These are phyloP conservation scores for Corylus americana DNA, from an alignment of 306 rosid genomes.

Conservation along the genomic window DNA sequence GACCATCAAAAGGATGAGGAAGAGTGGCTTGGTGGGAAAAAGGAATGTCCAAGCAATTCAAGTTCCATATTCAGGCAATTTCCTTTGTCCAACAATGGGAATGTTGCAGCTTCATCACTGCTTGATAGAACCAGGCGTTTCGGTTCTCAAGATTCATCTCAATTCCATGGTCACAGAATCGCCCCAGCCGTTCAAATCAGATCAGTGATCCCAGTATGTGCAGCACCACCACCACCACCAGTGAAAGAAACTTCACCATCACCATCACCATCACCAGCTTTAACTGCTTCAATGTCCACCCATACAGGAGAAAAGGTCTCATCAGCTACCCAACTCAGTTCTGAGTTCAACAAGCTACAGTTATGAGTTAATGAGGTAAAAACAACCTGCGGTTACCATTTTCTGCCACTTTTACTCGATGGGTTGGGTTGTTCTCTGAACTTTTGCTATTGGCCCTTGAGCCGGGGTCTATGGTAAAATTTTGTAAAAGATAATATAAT, in stretches of 20 bases:
- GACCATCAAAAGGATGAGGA: conserved; percentile 38
- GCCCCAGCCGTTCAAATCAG: conserved; percentile 46
- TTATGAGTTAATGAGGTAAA: conserved; percentile 17
- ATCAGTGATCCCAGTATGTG: conserved; percentile 42
- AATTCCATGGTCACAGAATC: conserved; percentile 24
- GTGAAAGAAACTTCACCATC: conserved; percentile 11
- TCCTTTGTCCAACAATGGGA: conserved; percentile 2
- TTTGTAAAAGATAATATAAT: neutral
- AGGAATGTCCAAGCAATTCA: conserved; percentile 3
- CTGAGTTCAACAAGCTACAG: neutral
- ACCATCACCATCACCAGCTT: conserved; percentile 1
- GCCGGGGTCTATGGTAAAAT: conserved; percentile 8
- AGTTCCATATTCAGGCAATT: conserved; percentile 23
- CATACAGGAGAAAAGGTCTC: conserved; percentile 11
- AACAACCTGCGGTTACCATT: neutral
- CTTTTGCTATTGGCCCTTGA: conserved; percentile 7
- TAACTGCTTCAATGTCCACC: conserved; percentile 1
- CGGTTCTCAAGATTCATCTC: neutral
- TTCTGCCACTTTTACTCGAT: neutral
- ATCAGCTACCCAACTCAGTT: neutral
- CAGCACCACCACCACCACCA: conserved; percentile 34
- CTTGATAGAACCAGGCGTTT: neutral
- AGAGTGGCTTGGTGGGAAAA: conserved; percentile 34
- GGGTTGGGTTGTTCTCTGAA: conserved; percentile 21
- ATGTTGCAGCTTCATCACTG: neutral